Evolutionary conservation across 2,329 filamentous ascomycete genomes (phyloP), one percentile per base, ranked within the genome.

Genomic region (Phialophora macrospora): DNA sequence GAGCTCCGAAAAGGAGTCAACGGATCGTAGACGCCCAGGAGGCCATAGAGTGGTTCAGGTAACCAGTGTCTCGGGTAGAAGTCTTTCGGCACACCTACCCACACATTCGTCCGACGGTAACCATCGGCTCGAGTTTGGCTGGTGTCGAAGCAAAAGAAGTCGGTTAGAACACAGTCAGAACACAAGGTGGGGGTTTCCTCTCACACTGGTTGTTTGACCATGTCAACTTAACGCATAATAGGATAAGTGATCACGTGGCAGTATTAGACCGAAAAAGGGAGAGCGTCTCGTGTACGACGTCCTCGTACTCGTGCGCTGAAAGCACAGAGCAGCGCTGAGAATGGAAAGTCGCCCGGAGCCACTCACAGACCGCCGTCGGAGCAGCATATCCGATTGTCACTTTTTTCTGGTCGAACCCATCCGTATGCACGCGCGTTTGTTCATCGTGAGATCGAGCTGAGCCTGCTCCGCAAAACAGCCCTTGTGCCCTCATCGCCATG

Each of bases 401-500:
- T 55, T 55, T 62, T 62, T 62, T 38, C 24, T 46, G 55, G 44
- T 26, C 41, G 24, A 32, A 30, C 9, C 38, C 24, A 26, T 24
- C 48, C 48, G 24, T 22, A 20, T 52, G 44, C 57, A 60, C 11
- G 57, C 46, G 48, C 46, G 55, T 8, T 59, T 59, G 20, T 24
- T 48, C 24, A 20, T 30, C 22, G 34, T 20, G 22, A 55, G 0
- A 20, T 34, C 52, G 52, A 55, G 24, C 52, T 20, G 17, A 55
- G 28, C 52, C 24, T 38, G 48, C 32, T 20, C 46, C 28, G 30
- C 34, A 28, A 22, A 22, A 41, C 30, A 28, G 14, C 38, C 41
- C 20, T 17, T 32, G 52, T 20, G n/a, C 30, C 26, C 58, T 46
- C 60, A 48, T 28, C 30, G 73, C 63, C 68, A 80, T 80, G 78